Evolutionary conservation across 139 green algal species (phyloP).

Genomic region (Micromonas commoda): DNA sequence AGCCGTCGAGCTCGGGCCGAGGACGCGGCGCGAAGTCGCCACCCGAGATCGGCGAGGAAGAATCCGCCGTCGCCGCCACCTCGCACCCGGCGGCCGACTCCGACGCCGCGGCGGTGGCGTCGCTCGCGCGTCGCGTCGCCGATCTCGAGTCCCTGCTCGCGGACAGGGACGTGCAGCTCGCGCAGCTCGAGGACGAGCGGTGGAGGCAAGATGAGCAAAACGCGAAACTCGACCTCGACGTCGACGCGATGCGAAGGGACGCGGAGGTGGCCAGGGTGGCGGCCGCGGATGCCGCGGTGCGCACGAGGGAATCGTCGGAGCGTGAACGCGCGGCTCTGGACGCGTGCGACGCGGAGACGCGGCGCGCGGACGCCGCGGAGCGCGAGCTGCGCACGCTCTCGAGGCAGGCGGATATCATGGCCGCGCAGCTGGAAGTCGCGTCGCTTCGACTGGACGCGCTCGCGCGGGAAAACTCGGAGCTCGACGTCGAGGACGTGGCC

Average conservation of each 20-base stretch:
- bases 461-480: not conserved
- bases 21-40: too few relatives aligned
- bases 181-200: not conserved
- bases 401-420: not conserved
- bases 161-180: not conserved
- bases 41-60: too few relatives aligned
- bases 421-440: not conserved
- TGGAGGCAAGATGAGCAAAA: not conserved
- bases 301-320: not conserved
- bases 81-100: not conserved
- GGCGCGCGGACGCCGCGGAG: not conserved
- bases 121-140: not conserved
- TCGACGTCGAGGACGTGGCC: not conserved
- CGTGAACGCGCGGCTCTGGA: not conserved
- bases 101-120: not conserved
- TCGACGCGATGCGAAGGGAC: not conserved
- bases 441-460: not conserved
- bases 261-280: not conserved
- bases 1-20: too few relatives aligned
- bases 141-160: not conserved
- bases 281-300: not conserved
- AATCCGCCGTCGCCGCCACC: too few relatives aligned
- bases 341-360: not conserved
- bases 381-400: not conserved
- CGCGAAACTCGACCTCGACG: not conserved